phyloP scores from a whole-genome alignment of 73 alveolate species.

The Tetrahymena malaccensis region DNA sequence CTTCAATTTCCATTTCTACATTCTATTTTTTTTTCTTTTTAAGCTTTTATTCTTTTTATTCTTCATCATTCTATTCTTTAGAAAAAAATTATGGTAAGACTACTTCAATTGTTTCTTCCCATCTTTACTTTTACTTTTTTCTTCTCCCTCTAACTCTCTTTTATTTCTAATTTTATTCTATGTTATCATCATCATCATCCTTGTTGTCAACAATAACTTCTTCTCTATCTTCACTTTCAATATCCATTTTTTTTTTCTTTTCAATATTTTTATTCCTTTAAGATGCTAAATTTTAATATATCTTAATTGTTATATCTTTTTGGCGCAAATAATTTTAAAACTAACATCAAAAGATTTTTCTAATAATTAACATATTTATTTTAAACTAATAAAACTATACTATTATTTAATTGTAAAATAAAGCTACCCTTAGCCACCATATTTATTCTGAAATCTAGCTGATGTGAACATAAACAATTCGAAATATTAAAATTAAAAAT shows the following conservation, averaged over 20 bases:
- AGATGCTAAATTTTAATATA: background rate
- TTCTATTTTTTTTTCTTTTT: background rate
- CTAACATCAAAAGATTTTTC: background rate
- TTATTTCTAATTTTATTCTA: background rate
- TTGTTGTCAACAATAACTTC: background rate
- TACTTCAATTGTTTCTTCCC: background rate
- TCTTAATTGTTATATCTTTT: background rate
- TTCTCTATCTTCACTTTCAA: background rate
- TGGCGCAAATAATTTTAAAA: background rate
- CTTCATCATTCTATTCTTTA: background rate
- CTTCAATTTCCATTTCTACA: background rate
- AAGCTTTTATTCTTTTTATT: background rate
- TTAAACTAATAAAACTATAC: background rate
- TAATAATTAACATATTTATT: no score
- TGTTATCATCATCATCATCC: background rate
- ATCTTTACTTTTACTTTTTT: background rate
- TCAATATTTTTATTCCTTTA: background rate
- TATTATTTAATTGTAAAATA: no score
- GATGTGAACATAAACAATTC: no score
- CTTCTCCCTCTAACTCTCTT: background rate
- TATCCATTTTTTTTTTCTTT: background rate
- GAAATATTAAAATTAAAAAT: no score
- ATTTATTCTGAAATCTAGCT: no score
- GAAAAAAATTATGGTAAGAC: background rate
- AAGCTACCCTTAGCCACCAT: no score